Evolutionary conservation across 2,329 filamentous ascomycete species (phyloP).

Genomic region (Endocalyx cinctus): DNA sequence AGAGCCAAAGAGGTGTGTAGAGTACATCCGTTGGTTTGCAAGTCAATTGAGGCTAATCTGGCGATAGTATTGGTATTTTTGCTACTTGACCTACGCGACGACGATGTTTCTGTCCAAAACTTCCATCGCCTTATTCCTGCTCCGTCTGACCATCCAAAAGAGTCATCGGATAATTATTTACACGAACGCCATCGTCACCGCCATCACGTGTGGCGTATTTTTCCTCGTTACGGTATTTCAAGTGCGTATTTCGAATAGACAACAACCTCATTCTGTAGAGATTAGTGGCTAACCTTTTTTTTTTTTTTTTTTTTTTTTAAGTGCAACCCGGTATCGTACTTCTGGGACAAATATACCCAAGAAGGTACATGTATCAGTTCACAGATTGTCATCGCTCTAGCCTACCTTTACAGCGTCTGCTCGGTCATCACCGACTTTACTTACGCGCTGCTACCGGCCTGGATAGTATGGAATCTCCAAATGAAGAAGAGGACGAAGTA

Average conservation of each 20-base stretch:
- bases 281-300: slow-evolving; percentile 8
- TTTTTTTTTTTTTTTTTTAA: slow-evolving; percentile 19
- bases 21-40: neutral
- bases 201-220: slow-evolving; percentile 14
- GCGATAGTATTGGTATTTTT: slow-evolving; percentile 18
- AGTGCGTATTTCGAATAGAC: no score
- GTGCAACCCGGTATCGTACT: slow-evolving; percentile 14
- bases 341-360: slow-evolving; percentile 14
- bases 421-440: slow-evolving; percentile 46
- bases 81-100: slow-evolving; percentile 15
- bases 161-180: slow-evolving; percentile 16
- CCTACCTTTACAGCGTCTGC: slow-evolving; percentile 39
- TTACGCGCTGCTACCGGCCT: slow-evolving; percentile 42
- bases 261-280: neutral
- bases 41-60: neutral
- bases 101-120: slow-evolving; percentile 19
- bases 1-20: slow-evolving; percentile 30
- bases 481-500: slow-evolving; percentile 43
- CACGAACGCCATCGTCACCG: slow-evolving; percentile 10
- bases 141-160: slow-evolving; percentile 15
- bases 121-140: slow-evolving; percentile 17
- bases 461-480: slow-evolving; percentile 42
- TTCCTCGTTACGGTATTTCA: slow-evolving; percentile 20
- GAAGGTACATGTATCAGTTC: slow-evolving; percentile 20
- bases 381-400: slow-evolving; percentile 39